Base-by-base conservation (phyloP, 371 early-diverging fungal species). In the Rhizopus sp. region DNA sequence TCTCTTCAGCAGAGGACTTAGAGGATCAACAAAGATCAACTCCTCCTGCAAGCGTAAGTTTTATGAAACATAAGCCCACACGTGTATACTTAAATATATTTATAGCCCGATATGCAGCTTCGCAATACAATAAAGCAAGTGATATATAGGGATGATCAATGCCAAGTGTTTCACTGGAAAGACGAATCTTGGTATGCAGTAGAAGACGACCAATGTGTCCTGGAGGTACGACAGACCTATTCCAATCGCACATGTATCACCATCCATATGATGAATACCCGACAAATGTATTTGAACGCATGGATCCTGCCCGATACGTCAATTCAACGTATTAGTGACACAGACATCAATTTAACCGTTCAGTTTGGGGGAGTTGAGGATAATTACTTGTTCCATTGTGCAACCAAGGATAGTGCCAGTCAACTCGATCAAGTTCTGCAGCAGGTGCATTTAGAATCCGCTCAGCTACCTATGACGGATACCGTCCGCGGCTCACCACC, bases 101-200 rank as follows among this genome's bases (percentile, higher is more conserved):
- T 53, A 38, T 63, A 71, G 69, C 64, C 64, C 53, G 64, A 74
- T 17, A 65, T 64, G 8, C 62, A 37, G 2, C 23, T 23, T 23
- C 23, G 23, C 13, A 3, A 66, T 39, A 54, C 63, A 7, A 71
- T 77, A 31, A 64, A 62, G 5, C 63, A 58, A 10, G 64, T 70
- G 3, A 30, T 73, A 7, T 73, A 66, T 29, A 60, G 58, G 13
- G 62, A 62, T 39, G 55, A 54, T 7, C 51, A 66, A 40, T 64
- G 69, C 16, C 66, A 72, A 45, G 73, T 75, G 5, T 78, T 78
- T 47, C 75, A 59, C 15, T 78, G 78, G 78, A 78, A 78, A 53
- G 65, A 75, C 35, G 69, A 78, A 16, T 70, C 73, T 15, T 78
- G 78, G 78, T 74, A 70, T 45, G 75, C 72, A 35, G 72, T 72